Evolutionary conservation across 495 filamentous ascomycete genomes (phyloP).

Genomic region (Lophiostoma macrostomum): DNA sequence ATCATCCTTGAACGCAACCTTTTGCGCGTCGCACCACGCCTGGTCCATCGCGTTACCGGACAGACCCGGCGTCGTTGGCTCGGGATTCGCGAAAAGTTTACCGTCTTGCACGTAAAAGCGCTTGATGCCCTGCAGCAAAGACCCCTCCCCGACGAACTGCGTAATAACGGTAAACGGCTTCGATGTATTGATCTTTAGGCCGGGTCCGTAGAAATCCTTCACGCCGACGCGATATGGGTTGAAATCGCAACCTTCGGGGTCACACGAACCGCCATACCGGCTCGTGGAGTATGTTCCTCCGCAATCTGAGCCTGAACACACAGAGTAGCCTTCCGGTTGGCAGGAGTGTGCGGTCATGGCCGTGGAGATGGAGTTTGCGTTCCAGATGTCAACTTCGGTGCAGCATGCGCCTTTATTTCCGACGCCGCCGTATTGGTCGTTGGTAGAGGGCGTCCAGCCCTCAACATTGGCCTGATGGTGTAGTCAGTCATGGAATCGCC

Average conservation of each 20-base stretch:
- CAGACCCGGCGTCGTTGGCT: slow-evolving; percentile 52
- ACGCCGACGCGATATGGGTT: slow-evolving; percentile 61
- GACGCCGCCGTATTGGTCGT: slow-evolving; percentile 58
- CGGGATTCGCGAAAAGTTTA: slow-evolving; percentile 57
- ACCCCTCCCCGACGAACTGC: slow-evolving; percentile 58
- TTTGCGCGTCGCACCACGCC: slow-evolving; percentile 60
- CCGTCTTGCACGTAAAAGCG: slow-evolving; percentile 59
- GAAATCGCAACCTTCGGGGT: slow-evolving; percentile 62
- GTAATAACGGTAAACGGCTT: slow-evolving; percentile 63
- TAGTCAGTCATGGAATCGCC: background rate
- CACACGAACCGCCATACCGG: slow-evolving; percentile 53
- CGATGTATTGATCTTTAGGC: slow-evolving; percentile 56
- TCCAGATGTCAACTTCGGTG: slow-evolving; percentile 36
- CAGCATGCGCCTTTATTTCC: slow-evolving; percentile 47
- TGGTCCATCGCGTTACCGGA: slow-evolving; percentile 57
- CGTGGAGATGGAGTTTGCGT: slow-evolving; percentile 35
- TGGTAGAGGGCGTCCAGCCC: slow-evolving; percentile 57
- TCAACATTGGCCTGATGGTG: slow-evolving; percentile 42
- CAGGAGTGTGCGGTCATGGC: slow-evolving; percentile 41
- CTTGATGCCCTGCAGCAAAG: slow-evolving; percentile 51
- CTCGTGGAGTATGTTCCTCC: slow-evolving; percentile 41
- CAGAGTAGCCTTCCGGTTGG: slow-evolving; percentile 30
- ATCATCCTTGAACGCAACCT: slow-evolving; percentile 58
- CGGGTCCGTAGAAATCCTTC: slow-evolving; percentile 54
- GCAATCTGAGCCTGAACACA: slow-evolving; percentile 23